Conservation (phyloP, 2,329 filamentous ascomycete genomes). For the Aspergillus eucalypticola region DNA sequence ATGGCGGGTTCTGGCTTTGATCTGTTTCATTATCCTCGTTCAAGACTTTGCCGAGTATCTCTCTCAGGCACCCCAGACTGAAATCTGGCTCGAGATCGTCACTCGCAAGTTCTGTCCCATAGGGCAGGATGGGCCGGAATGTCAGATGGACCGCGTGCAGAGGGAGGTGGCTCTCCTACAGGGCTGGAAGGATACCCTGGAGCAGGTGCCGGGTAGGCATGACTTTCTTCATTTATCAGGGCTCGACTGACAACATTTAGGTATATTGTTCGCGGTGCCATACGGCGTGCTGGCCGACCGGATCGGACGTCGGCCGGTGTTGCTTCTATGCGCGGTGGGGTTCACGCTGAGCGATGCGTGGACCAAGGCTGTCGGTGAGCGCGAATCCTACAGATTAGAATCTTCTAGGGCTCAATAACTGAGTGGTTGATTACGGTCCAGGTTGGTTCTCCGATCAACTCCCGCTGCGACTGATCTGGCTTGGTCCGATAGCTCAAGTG, state of each 20-base stretch:
- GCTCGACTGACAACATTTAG: not conserved
- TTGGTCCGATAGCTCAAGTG: slow-evolving; percentile 22
- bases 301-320: slow-evolving; percentile 30
- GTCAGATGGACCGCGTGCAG: slow-evolving; percentile 21
- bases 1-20: not conserved
- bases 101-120: not conserved
- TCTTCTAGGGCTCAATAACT: not conserved
- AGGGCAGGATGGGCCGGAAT: not conserved
- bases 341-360: slow-evolving; percentile 15
- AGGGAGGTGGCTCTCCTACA: slow-evolving; percentile 31
- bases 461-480: slow-evolving; percentile 31
- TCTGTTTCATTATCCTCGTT: not conserved
- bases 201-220: slow-evolving; percentile 22
- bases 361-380: not conserved
- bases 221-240: not conserved
- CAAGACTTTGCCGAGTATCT: not conserved
- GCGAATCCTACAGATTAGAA: not conserved
- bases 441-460: slow-evolving; percentile 19
- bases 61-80: not conserved
- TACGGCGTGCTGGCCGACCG: slow-evolving; percentile 33
- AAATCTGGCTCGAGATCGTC: not conserved
- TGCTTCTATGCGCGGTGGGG: slow-evolving; percentile 22
- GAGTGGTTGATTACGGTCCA: not conserved
- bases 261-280: slow-evolving; percentile 24
- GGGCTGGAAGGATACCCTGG: slow-evolving; percentile 32